phyloP scores from a whole-genome alignment of 176 grass and related monocot species.

The Eragrostis nindensis region DNA sequence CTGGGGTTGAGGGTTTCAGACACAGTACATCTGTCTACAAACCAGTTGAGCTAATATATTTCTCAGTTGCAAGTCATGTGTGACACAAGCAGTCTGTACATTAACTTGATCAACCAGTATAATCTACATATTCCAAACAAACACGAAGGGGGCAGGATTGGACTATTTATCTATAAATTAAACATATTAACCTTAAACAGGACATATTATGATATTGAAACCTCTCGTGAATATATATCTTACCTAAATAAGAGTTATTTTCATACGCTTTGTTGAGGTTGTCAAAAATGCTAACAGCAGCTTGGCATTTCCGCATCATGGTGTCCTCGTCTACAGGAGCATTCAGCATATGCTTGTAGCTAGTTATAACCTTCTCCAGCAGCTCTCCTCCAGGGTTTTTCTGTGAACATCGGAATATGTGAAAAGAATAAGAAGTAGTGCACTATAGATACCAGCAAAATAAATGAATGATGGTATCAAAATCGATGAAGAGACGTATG shows the following conservation, averaged over 20 bases:
- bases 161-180: too few relatives aligned
- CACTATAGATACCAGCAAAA: not conserved
- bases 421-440: slow-evolving; percentile 35
- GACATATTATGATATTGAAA: not conserved
- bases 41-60: not conserved
- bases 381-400: slow-evolving; percentile 63
- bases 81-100: not conserved
- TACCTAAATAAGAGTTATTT: slow-evolving; percentile 66
- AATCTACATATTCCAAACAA: not conserved
- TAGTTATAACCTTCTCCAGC: slow-evolving; percentile 77
- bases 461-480: slow-evolving; percentile 24
- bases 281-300: slow-evolving; percentile 76
- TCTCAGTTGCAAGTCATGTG: not conserved
- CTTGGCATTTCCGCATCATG: slow-evolving; percentile 75
- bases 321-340: slow-evolving; percentile 69
- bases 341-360: slow-evolving; percentile 75
- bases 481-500: not conserved
- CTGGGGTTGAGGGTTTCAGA: too few relatives aligned
- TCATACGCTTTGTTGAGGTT: slow-evolving; percentile 69
- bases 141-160: not conserved
- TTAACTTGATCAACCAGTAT: not conserved
- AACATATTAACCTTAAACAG: not conserved
- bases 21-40: too few relatives aligned
- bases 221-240: slow-evolving; percentile 27
- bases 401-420: slow-evolving; percentile 45